phyloP scores from a whole-genome alignment of 192 early-diverging fungal genomes.

The Pecoramyces ruminantium region DNA sequence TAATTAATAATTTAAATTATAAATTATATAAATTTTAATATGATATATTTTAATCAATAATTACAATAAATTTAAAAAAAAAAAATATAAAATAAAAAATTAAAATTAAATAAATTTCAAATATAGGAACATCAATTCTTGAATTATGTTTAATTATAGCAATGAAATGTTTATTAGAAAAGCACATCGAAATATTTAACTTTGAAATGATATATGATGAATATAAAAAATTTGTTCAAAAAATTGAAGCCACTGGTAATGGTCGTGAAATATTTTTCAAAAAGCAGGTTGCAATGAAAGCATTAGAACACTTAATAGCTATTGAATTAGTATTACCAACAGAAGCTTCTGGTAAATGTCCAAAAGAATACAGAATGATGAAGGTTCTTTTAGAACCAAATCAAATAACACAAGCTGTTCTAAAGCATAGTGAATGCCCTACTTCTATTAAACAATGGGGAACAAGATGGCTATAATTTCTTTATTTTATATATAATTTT shows the following conservation, averaged over 20 bases:
- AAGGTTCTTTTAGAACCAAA: slow-evolving; percentile 36
- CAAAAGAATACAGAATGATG: slow-evolving; percentile 78
- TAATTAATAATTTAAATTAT: too few species aligned
- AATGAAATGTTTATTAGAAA: slow-evolving; percentile 50
- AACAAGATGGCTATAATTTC: slow-evolving; percentile 2
- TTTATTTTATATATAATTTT: too few species aligned
- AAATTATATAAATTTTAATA: too few species aligned
- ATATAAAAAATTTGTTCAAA: slow-evolving; percentile 59
- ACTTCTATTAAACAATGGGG: slow-evolving; percentile 45
- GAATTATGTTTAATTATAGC: slow-evolving; percentile 64
- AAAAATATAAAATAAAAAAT: too few species aligned
- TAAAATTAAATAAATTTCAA: too few species aligned
- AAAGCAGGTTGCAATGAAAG: slow-evolving; percentile 19
- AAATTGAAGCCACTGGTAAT: slow-evolving; percentile 19
- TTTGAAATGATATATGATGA: slow-evolving; percentile 88
- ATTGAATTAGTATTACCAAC: slow-evolving; percentile 48
- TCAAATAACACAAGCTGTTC: slow-evolving; percentile 43
- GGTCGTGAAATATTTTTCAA: slow-evolving; percentile 19
- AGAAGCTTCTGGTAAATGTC: slow-evolving; percentile 34
- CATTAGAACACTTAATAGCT: slow-evolving; percentile 58
- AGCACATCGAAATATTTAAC: slow-evolving; percentile 56
- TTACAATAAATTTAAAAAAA: neutral
- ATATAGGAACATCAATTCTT: slow-evolving; percentile 51
- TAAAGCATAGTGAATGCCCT: slow-evolving; percentile 41
- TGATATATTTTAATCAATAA: neutral